These are phyloP conservation scores for Coniochaeta sp. DNA, from an alignment of 2,329 filamentous ascomycete genomes.

Conservation along the genomic window DNA sequence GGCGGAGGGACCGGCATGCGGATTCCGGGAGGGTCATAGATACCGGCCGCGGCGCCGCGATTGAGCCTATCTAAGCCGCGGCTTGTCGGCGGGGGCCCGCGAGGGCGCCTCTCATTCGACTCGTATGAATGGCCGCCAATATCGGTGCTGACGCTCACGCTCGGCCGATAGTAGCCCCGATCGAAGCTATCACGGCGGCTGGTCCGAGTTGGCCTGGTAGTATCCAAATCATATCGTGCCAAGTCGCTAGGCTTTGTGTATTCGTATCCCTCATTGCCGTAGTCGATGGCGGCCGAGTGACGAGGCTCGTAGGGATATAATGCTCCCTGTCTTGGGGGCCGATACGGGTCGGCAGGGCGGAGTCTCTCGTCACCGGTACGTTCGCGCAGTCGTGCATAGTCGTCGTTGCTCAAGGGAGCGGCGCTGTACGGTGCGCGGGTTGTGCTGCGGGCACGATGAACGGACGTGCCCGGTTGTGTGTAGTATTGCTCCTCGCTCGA, in stretches of 20 bases:
- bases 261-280: constrained; percentile 52
- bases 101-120: constrained; percentile 20
- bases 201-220: constrained; percentile 32
- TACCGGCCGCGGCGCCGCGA: constrained; percentile 27
- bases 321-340: constrained; percentile 34
- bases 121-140: constrained; percentile 31
- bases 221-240: constrained; percentile 53
- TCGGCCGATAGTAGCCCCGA: constrained; percentile 46
- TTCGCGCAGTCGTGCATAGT: constrained; percentile 41
- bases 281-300: constrained; percentile 37
- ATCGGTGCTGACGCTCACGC: constrained; percentile 42
- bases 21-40: constrained; percentile 38
- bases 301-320: constrained; percentile 36
- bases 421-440: constrained; percentile 34
- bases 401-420: constrained; percentile 39
- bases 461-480: constrained; percentile 50
- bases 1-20: constrained; percentile 38
- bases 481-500: constrained; percentile 47
- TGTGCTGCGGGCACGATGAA: constrained; percentile 38
- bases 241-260: constrained; percentile 58
- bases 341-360: constrained; percentile 36
- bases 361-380: constrained; percentile 35
- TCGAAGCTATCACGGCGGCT: constrained; percentile 48
- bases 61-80: constrained; percentile 65
- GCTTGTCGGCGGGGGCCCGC: constrained; percentile 59